Evolutionary conservation across 2,329 filamentous ascomycete species (phyloP).

Genomic region (Pseudopyricularia javanii): DNA sequence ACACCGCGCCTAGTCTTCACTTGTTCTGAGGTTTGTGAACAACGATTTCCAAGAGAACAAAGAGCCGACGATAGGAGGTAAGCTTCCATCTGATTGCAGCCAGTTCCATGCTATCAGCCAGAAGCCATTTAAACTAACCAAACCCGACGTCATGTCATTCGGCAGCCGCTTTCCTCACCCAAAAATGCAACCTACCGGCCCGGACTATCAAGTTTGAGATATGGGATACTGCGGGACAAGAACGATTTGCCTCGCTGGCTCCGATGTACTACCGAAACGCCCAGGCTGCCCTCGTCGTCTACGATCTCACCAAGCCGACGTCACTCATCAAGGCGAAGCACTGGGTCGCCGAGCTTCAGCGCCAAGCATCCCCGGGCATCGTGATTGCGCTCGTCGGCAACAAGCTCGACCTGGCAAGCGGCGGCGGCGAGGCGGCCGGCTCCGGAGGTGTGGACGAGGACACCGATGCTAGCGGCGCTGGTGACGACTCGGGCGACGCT

Average conservation of each 20-base stretch:
- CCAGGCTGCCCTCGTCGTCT: constrained; percentile 92
- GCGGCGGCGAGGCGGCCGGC: constrained; percentile 35
- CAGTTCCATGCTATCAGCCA: background rate
- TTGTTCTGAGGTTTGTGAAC: constrained; percentile 97
- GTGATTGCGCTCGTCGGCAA: constrained; percentile 96
- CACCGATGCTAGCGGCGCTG: constrained; percentile 35
- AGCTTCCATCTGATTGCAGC: constrained; percentile 10
- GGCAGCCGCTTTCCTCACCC: constrained; percentile 87
- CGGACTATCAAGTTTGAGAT: constrained; percentile 92
- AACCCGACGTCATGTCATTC: constrained; percentile 3
- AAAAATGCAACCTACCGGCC: constrained; percentile 93
- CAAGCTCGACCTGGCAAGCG: constrained; percentile 79
- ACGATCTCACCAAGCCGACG: constrained; percentile 94
- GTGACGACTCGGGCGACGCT: constrained; percentile 56
- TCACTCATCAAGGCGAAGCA: constrained; percentile 95
- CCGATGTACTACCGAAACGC: constrained; percentile 99
- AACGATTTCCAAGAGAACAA: constrained; percentile 99
- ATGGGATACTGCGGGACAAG: constrained; percentile 97
- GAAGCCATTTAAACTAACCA: background rate
- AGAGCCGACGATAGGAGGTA: constrained; percentile 97
- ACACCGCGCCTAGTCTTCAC: constrained; percentile 57
- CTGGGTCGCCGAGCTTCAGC: constrained; percentile 95
- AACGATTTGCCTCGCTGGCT: constrained; percentile 90
- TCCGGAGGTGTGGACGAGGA: constrained; percentile 35
- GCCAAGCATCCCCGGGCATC: constrained; percentile 90